These are phyloP conservation scores for Mycena vulgaris DNA, from an alignment of 768 basidiomycete genomes.

Conservation along the genomic window DNA sequence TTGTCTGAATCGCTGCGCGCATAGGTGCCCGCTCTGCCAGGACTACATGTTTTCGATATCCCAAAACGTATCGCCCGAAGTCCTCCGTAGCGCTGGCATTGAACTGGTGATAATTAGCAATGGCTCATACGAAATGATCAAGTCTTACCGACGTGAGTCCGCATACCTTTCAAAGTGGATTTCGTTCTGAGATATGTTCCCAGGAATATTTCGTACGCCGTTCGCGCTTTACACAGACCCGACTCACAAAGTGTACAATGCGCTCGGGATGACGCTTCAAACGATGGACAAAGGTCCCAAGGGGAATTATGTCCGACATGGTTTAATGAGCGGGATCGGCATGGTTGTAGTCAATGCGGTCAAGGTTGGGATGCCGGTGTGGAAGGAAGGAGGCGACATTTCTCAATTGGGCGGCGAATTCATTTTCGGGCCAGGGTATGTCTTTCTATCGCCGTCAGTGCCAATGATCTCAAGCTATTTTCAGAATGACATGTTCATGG, in stretches of 20 bases:
- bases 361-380: conserved; percentile 72
- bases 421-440: conserved; percentile 75
- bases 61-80: conserved; percentile 61
- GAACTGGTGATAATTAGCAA: conserved; percentile 76
- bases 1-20: neutral
- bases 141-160: conserved; percentile 62
- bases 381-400: conserved; percentile 71
- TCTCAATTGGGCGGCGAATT: conserved; percentile 84
- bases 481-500: conserved; percentile 65
- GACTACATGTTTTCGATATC: conserved; percentile 79
- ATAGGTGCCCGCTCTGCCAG: conserved; percentile 71
- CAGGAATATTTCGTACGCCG: conserved; percentile 73
- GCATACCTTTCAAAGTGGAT: neutral
- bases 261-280: conserved; percentile 68
- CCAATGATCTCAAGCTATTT: conserved; percentile 21
- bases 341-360: conserved; percentile 71
- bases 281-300: conserved; percentile 50
- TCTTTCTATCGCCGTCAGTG: neutral
- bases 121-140: conserved; percentile 75
- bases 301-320: conserved; percentile 68
- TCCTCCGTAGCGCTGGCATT: conserved; percentile 65
- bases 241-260: conserved; percentile 66
- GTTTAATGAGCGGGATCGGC: conserved; percentile 65
- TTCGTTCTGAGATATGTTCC: neutral
- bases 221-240: conserved; percentile 80